Evolutionary conservation across 2,329 filamentous ascomycete species (phyloP), one percentile per base, ranked within the genome.

Genomic region (Pseudopyricularia javanii): DNA sequence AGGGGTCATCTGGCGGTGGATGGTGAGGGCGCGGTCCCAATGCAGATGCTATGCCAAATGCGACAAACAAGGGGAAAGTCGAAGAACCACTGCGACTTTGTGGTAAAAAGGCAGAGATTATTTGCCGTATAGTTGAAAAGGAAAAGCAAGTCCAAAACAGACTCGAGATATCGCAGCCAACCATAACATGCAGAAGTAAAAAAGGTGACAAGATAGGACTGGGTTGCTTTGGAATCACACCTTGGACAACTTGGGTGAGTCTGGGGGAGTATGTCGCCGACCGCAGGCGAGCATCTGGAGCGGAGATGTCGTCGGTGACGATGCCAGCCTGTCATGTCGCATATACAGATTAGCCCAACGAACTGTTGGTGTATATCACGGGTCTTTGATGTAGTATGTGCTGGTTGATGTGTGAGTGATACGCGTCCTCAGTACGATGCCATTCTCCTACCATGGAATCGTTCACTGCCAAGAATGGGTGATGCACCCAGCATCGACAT

Each of bases 381-480:
- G 26, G 9, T n/a, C 20, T 24, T 33, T n/a, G n/a, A 12, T 30
- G 14, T 30, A 32, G 15, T 33, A 49, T 32, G 33, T 33, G 47
- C 28, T 14, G 30, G 26, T 32, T n/a, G 28, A 11, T 26, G 14
- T 32, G 14, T 33, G 14, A 34, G 9, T 32, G 30, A 33, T 7
- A n/a, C 14, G 15, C 47, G 7, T 43, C 7, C 20, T 74, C 68
- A 85, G 64, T 82, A 85, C 11, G 82, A 85, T 51, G 76, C 80
- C 76, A 84, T 80, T 51, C 82, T 79, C 61, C 80, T 74, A 58
- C 74, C 70, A 59, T 75, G 72, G 54, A 72, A 70, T 61, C 78
- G 73, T 58, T 81, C 76, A 51, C 64, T 66, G 54, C 73, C 71
- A 30, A 74, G 66, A 54, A 70, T 66, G 34, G 69, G 68, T 48